Base-by-base conservation (phyloP, 139 green algal species). In the Coelastrella sp. region DNA sequence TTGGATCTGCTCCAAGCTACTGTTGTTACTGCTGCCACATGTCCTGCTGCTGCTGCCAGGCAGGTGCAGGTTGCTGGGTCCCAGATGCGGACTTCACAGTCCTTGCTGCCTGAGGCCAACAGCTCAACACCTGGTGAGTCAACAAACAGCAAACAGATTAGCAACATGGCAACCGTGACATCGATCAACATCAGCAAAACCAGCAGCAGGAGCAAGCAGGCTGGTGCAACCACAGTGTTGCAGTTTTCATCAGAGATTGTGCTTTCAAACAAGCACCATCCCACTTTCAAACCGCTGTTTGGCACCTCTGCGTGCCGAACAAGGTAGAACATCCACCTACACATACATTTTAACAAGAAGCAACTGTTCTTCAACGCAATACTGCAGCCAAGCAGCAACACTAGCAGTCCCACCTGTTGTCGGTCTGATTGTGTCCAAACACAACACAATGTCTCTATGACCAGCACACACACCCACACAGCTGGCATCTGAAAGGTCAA, bases 11-110 rank as follows among this genome's bases (percentile, higher is more conserved):
- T 88, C 67, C 98, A 93, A 1, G 96, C 94, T 8, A 99, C 89
- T 3, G 92, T 93, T 43, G 84, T 91, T 3, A 99, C 95, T 6
- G 96, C 92, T 3, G 86, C 94, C 17, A 97, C 89, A 88, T 99
- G 97, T 13, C 95, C 96, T 19, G 89, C 85, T 8, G 88, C 95
- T 11, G 95, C 69, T 15, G 79, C 94, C 45, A 95, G 77, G 84
- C 91, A 95, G 35, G 83, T 50, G 32, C 88, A 93, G 0, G 51
- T 87, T 21, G 40, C 7, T 9, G 89, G 66, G 37, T 94, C 85
- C 97, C 97, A 99, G 68, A 99, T 38, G 4, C 94, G 91, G 41
- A 98, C 89, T 38, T 88, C 94, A 75, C 93, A 90, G 90, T 99
- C 97, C 88, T 99, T 99, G 34, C 77, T 86, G 32, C 94, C 97